Base-by-base conservation (phyloP, 495 filamentous ascomycete genomes). In the Parmelia sp. region DNA sequence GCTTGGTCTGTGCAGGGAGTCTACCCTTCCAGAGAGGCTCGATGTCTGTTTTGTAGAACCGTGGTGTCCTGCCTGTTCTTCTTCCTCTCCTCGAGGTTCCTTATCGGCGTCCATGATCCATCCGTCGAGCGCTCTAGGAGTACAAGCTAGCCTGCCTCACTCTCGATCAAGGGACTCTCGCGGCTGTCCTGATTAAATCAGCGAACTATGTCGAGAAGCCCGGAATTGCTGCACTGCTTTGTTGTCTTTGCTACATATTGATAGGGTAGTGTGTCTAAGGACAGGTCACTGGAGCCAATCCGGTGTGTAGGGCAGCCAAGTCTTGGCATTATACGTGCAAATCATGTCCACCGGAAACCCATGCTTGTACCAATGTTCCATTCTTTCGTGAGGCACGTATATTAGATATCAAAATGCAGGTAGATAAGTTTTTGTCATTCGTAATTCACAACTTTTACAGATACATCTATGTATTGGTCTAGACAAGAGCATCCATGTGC, bases 51-150 rank as follows among this genome's bases (percentile, higher is more conserved):
- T 10, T 40, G 57, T 42, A 21, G 39, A 10, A 25, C 8, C 35
- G 4, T 29, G 21, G 21, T 31, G n/a, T 27, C 19, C 29, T 42
- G 57, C n/a, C 15, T 59, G 57, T n/a, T 40, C 57, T 37, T 37
- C 35, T 40, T 12, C 57, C 57, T 59, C 57, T 40, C 35, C 35
- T 59, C 36, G n/a, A 10, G 27, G 25, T 25, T 25, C 21, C 15
- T 27, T 40, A 59, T 40, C 39, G 15, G 57, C 21, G 56, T 64
- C 62, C 62, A 64, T 64, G 25, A 31, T 64, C 62, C 62, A 64
- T 64, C 57, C 45, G 56, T 49, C 33, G 56, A 63, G 53, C 51
- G 61, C 61, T 53, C 57, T 21, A n/a, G 44, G 62, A 53, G 62
- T 57, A 64, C 23, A 27, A 12, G 39, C 42, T n/a, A 47, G 40